Evolutionary conservation across 345 rosid genomes (phyloP).

Genomic region (Dipteronia sinensis): DNA sequence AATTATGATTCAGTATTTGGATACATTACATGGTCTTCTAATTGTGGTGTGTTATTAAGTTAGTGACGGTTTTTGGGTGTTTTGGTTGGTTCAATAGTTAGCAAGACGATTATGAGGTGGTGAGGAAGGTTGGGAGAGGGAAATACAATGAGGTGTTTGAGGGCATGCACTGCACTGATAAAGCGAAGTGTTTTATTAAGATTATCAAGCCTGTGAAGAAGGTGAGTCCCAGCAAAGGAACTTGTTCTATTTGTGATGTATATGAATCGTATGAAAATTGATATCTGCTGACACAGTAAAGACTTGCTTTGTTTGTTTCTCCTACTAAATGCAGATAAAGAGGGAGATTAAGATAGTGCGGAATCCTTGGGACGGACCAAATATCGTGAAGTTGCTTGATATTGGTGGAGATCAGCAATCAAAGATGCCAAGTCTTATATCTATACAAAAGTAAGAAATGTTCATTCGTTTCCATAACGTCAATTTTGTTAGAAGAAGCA

Average conservation of each 20-base stretch:
- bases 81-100: constrained; percentile 50
- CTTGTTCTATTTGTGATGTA: neutral
- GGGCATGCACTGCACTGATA: constrained; percentile 65
- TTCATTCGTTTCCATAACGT: neutral
- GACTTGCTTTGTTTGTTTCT: neutral
- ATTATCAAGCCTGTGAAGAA: constrained; percentile 96
- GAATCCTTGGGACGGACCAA: constrained; percentile 97
- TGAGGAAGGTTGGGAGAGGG: constrained; percentile 93
- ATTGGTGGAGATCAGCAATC: constrained; percentile 98
- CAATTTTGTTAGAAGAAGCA: neutral
- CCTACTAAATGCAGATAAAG: constrained; percentile 64
- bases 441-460: constrained; percentile 12
- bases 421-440: constrained; percentile 86
- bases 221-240: constrained; percentile 39
- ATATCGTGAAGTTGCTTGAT: constrained; percentile 87
- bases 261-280: neutral
- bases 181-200: constrained; percentile 57
- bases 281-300: neutral
- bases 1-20: too few species aligned
- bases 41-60: neutral
- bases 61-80: constrained; percentile 2
- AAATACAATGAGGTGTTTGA: constrained; percentile 97
- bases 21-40: neutral
- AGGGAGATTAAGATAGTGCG: constrained; percentile 95
- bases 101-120: constrained; percentile 95